Base-by-base conservation (phyloP, 2,329 filamentous ascomycete genomes). In the Alternaria dauci region DNA sequence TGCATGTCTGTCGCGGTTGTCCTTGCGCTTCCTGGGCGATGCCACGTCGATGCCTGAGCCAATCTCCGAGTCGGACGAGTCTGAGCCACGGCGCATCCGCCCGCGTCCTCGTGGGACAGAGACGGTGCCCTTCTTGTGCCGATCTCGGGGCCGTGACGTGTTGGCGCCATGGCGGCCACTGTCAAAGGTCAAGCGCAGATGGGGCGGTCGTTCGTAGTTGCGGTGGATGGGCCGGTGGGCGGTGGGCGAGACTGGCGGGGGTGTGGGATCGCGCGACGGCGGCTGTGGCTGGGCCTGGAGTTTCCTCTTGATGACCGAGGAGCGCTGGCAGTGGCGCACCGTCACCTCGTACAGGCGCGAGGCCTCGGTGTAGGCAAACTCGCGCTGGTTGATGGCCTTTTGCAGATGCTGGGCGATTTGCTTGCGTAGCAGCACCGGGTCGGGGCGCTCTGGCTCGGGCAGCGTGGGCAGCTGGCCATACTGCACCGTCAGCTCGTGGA, bases 221-320 rank as follows among this genome's bases (percentile, higher is more conserved):
- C 70, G 70, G 39, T 69, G 58, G 47, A 70, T 65, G 51, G 46
- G 48, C 36, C 73, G 70, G 32, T 72, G 65, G 43, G 73, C 71
- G 52, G 79, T 78, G 5, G 81, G 80, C 28, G 81, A 81, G 59
- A 78, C 68, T 25, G 81, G 79, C 3, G 75, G 76, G 34, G 85
- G 86, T 2, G 86, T 87, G n/a, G 87, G 85, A 66, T 89, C 87
- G 65, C 85, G 82, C 20, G 85, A 87, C 3, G 86, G 83, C 18
- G 86, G 87, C 73, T 86, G 83, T 2, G 87, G 87, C 48, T 89
- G 82, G 11, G 85, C 84, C 62, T 88, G 83, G 20, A 90, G 82
- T 76, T 89, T 89, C 68, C 83, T 82, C 58, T 84, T 85, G 69
- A 90, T 89, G 58, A 84, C 83, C 52, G 82, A 83, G 50, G 89